Evolutionary conservation across 2,329 filamentous ascomycete genomes (phyloP).

Genomic region (Talaromyces sp.): DNA sequence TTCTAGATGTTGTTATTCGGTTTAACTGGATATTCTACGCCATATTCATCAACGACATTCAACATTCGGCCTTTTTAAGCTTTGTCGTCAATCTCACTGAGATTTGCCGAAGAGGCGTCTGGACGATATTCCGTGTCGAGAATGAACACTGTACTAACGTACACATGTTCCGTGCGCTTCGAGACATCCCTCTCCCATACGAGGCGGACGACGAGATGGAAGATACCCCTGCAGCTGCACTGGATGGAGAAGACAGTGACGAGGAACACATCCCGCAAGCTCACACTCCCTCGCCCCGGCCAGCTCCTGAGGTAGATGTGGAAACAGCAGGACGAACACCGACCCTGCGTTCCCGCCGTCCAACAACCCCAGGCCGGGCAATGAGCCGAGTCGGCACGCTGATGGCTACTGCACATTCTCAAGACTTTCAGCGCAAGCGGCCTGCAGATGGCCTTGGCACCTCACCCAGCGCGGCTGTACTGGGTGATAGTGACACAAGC

Average conservation of each 20-base stretch:
- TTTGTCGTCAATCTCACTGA: slow-evolving; percentile 77
- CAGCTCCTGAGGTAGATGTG: slow-evolving; percentile 18
- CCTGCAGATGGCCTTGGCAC: slow-evolving; percentile 42
- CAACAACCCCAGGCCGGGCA: slow-evolving; percentile 21
- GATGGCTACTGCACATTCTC: slow-evolving; percentile 77
- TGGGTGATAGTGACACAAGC: slow-evolving; percentile 31
- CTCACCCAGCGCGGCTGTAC: slow-evolving; percentile 28
- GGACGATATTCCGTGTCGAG: slow-evolving; percentile 90
- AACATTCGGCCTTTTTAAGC: slow-evolving; percentile 77
- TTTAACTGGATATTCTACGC: slow-evolving; percentile 95
- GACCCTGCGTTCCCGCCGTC: slow-evolving; percentile 22
- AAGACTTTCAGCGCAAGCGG: slow-evolving; percentile 84
- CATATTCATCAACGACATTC: slow-evolving; percentile 71
- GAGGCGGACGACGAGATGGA: slow-evolving; percentile 31
- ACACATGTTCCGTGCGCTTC: slow-evolving; percentile 77
- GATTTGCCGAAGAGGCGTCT: slow-evolving; percentile 78
- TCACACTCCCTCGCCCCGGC: background rate
- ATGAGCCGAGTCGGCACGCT: slow-evolving; percentile 58
- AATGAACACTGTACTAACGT: slow-evolving; percentile 97
- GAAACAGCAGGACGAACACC: slow-evolving; percentile 24
- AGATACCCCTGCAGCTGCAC: slow-evolving; percentile 17
- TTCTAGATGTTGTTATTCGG: slow-evolving; percentile 75
- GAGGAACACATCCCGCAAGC: background rate
- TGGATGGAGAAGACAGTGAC: slow-evolving; percentile 13
- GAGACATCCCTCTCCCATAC: slow-evolving; percentile 85